Evolutionary conservation across 2,329 filamentous ascomycete genomes (phyloP).

Genomic region (Alternaria atra): DNA sequence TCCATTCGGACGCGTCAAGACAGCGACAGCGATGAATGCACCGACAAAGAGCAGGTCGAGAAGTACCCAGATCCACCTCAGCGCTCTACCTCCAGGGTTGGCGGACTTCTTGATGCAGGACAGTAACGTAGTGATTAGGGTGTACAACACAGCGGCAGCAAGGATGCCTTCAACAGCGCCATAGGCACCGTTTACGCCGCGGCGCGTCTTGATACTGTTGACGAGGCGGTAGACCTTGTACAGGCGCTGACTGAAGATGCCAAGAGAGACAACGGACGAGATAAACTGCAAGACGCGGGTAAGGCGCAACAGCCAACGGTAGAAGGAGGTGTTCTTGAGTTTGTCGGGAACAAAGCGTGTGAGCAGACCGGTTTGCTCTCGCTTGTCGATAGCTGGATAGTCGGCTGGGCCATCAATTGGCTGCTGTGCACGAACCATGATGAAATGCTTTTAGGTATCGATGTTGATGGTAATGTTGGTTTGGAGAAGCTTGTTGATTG

Average conservation of each 20-base stretch:
- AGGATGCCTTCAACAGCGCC: constrained; percentile 58
- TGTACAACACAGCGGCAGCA: constrained; percentile 57
- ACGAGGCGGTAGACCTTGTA: constrained; percentile 54
- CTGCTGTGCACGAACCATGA: constrained; percentile 19
- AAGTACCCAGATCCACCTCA: constrained; percentile 54
- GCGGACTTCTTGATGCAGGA: constrained; percentile 45
- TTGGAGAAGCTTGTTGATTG: neutral
- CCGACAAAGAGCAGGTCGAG: constrained; percentile 50
- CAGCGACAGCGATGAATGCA: constrained; percentile 56
- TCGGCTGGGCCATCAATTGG: constrained; percentile 26
- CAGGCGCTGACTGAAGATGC: constrained; percentile 55
- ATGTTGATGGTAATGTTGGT: neutral
- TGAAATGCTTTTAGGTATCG: neutral
- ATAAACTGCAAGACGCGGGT: constrained; percentile 56
- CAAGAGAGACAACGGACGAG: constrained; percentile 55
- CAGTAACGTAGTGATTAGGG: constrained; percentile 50
- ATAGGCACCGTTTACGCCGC: constrained; percentile 44
- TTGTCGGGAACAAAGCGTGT: constrained; percentile 42
- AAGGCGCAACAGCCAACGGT: constrained; percentile 47
- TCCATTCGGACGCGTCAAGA: constrained; percentile 51
- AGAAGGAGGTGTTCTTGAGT: constrained; percentile 32
- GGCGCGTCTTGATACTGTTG: constrained; percentile 41
- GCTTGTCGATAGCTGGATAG: constrained; percentile 23
- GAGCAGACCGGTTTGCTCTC: constrained; percentile 39
- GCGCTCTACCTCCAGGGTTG: constrained; percentile 39